Evolutionary conservation across 2,329 filamentous ascomycete species (phyloP), one percentile per base, ranked within the genome.

Genomic region (Intubia oerlemansii): DNA sequence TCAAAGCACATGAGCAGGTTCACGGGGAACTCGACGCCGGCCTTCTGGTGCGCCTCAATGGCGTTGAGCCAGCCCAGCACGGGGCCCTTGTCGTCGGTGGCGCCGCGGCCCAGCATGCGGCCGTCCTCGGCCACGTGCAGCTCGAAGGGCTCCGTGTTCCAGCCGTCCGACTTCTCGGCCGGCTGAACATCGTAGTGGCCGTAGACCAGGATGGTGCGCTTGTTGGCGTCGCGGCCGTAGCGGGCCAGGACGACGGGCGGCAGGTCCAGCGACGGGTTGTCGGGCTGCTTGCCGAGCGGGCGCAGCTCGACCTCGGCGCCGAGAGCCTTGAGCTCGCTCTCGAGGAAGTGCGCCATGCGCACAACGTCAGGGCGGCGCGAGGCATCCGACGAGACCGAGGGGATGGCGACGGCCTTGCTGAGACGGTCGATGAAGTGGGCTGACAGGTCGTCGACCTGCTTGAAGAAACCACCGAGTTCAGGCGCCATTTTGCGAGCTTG

Each of bases 1-100:
- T 98, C 88, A 43, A 98, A 95, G 62, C 88, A 98, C 80, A 93
- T 95, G 38, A 98, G 68, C 39, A 98, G 63, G 57, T 98, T 98
- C 46, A 98, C 88, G 7, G 88, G 88, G 49, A 98, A 81, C 29
- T 93, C 85, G 25, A 95, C 61, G 32, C 80, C 80, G 20, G 84
- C 82, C 61, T 90, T 88, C 53, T 92, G 75, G 59, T 98, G 88
- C 24, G 88, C 84, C 56, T 98, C 84, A 39, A 98, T 95, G 40
- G 84, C 84, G 49, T 98, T 98, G 41, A 98, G 53, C 88, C 88
- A 98, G 42, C 88, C 88, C 32, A 98, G 61, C 16, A 98, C 85
- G 12, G 88, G 88, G 1, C 88, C 88, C 62, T 98, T 98, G 57
- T 98, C 88, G 48, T 98, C 88, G 19, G 88, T 98, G 45, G 79